Base-by-base conservation (phyloP, 768 basidiomycete species). In the Artomyces pyxidatus region DNA sequence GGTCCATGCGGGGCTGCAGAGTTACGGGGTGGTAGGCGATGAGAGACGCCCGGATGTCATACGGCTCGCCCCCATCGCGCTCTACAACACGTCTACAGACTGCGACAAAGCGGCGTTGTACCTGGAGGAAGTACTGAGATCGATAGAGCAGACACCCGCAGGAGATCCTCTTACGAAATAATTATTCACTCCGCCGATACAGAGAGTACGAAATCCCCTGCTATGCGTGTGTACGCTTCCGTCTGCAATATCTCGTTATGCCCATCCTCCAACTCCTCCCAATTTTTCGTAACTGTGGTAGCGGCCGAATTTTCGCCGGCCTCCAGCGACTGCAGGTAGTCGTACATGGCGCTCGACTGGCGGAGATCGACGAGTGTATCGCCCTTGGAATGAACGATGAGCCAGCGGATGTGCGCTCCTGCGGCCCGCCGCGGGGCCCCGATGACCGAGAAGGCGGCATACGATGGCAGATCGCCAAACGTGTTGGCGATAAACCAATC, bases 41-140 rank as follows among this genome's bases (percentile, higher is more conserved):
- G 89, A 95, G 65, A 72, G 96, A 60, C 70, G 82, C 59, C 95
- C 96, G 23, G 86, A 91, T 61, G 90, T 98, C 44, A 93, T 99
- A 58, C 78, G 96, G 9, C 68, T 98, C 39, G 78, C 91, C 53
- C 93, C 94, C 41, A 74, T 75, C 14, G 86, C 94, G 28, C 68
- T 98, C 62, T 99, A 97, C 66, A 96, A 86, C 63, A 83, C 84
- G 11, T 71, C 81, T 57, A 67, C 70, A 56, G 96, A 99, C 57
- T 86, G 86, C 52, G 76, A 86, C 58, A 68, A 72, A 47, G 88
- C 83, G 10, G 88, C 76, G 12, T 64, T 65, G 51, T 76, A 74
- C 50, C 61, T 97, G 22, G 83, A 91, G 45, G 69, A 77, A 48
- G 80, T 71, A 10, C 67, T 88, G 43, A 66, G 68, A 47, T 57